Base-by-base conservation (phyloP, 495 filamentous ascomycete genomes). In the Cladorrhinum samala region DNA sequence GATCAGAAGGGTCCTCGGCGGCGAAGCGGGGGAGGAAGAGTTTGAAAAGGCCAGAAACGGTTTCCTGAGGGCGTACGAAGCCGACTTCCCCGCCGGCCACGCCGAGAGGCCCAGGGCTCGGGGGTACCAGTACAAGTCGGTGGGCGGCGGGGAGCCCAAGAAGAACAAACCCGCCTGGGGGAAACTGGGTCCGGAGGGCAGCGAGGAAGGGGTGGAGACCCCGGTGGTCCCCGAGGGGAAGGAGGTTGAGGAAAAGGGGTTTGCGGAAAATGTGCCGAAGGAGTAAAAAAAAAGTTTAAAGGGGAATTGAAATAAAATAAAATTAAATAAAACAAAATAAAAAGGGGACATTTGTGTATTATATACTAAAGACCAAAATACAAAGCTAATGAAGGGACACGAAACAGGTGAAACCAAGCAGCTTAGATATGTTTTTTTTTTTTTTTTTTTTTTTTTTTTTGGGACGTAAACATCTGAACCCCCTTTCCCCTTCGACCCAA, bases 91-190 rank as follows among this genome's bases (percentile, higher is more conserved):
- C 0, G 73, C 78, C 41, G 82, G 81, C 36, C 89, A 79, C 0
- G 92, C 89, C 4, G 77, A 86, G 63, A 83, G 90, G 2, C 93
- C 93, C 38, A 76, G 91, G 55, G 73, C 91, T 38, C 80, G 92
- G 58, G 92, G 92, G 19, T 94, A 97, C 57, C 87, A 95, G 59
- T 85, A 84, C 54, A 87, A 86, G 62, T 77, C 82, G 46, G 78
- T 82, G 74, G 82, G 18, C 75, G 83, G n/a, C n/a, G 74, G 77
- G 9, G 82, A 86, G 52, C 66, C 72, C 19, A 85, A 78, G 68
- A 86, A 83, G 59, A 91, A 92, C 61, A 74, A 78, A 8, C 75
- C 79, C 5, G 79, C 81, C 0, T 96, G 84, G 71, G 78, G 63
- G 53, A 68, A 71, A 42, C 59, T 69, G 37, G 45, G 42, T 5